Percentiles rank a stretch among this genome's conserved stretches.
These are phyloP conservation scores for Fraxinus platypoda DNA, from an alignment of 305 asterid genomes.

Conservation along the genomic window DNA sequence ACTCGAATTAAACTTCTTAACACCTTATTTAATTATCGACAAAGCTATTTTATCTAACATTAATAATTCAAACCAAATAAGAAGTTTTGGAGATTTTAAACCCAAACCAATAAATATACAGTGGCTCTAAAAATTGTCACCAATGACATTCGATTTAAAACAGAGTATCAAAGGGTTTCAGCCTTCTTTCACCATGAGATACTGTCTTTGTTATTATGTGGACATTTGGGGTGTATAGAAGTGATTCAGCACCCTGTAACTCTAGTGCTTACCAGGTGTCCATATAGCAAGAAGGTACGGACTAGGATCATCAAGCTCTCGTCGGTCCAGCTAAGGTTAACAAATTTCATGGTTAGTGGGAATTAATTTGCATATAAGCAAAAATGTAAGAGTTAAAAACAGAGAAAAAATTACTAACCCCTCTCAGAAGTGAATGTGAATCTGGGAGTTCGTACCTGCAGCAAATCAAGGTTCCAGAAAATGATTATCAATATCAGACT, in stretches of 20 bases:
- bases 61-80: background rate
- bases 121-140: background rate
- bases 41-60: background rate
- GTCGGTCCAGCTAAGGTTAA: conserved; percentile 64
- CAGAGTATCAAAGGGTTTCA: background rate
- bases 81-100: background rate
- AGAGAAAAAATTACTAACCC: conserved; percentile 49
- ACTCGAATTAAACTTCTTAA: background rate
- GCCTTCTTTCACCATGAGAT: background rate
- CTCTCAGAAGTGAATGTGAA: conserved; percentile 67
- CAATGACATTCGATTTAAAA: background rate
- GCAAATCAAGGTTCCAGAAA: conserved; percentile 26
- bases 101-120: background rate
- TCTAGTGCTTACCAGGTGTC: conserved; percentile 74
- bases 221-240: background rate
- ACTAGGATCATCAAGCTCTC: conserved; percentile 95
- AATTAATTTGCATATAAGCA: conserved; percentile 23
- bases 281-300: conserved; percentile 95
- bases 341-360: conserved; percentile 26
- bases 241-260: background rate
- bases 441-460: conserved; percentile 92
- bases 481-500: background rate
- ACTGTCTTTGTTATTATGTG: background rate
- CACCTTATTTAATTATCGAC: background rate
- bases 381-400: conserved; percentile 17